A percentile compares a stretch with the other conserved stretches of the same genome.
Evolutionary conservation across 2,329 filamentous ascomycete species (phyloP).

Genomic region (Escovopsis sp.): DNA sequence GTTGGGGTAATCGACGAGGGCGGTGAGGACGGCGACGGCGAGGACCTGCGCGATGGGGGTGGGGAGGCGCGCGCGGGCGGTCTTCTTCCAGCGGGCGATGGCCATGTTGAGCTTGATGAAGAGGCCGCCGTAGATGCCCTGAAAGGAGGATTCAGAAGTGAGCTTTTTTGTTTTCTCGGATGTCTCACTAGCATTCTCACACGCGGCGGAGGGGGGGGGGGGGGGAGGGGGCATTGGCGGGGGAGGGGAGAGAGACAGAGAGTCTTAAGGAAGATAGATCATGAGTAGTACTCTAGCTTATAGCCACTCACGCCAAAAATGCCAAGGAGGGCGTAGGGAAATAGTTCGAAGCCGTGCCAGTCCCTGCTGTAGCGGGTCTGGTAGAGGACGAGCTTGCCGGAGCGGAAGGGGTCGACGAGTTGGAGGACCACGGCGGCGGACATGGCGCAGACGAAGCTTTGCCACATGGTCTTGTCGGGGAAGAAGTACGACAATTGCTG

Average conservation of each 20-base stretch:
- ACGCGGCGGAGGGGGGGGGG: too few species aligned
- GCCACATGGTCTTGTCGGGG: slow-evolving; percentile 99
- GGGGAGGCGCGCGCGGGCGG: slow-evolving; percentile 44
- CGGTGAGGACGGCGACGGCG: slow-evolving; percentile 65
- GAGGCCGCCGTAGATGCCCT: slow-evolving; percentile 80
- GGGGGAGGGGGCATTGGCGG: too few species aligned
- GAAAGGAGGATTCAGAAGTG: slow-evolving; percentile 5
- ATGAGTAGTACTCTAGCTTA: too few species aligned
- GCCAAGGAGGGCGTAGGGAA: slow-evolving; percentile 76
- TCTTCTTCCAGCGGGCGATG: slow-evolving; percentile 64
- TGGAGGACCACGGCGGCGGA: slow-evolving; percentile 91
- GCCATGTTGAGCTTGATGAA: slow-evolving; percentile 93
- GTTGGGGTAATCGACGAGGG: slow-evolving; percentile 87
- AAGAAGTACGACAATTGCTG: slow-evolving; percentile 93
- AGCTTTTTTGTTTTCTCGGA: too few species aligned
- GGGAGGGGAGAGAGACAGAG: too few species aligned
- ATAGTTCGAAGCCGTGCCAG: slow-evolving; percentile 89
- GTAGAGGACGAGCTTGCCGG: slow-evolving; percentile 88
- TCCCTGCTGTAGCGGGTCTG: slow-evolving; percentile 84
- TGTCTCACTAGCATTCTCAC: too few species aligned
- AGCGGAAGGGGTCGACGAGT: slow-evolving; percentile 84
- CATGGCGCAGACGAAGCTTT: slow-evolving; percentile 98
- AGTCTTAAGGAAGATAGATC: too few species aligned
- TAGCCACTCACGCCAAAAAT: slow-evolving; percentile 58
- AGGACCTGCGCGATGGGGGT: slow-evolving; percentile 68